Evolutionary conservation across 805 yeast species (phyloP), one percentile per base, ranked within the genome.

Genomic region (Hanseniaspora nectarophila): DNA sequence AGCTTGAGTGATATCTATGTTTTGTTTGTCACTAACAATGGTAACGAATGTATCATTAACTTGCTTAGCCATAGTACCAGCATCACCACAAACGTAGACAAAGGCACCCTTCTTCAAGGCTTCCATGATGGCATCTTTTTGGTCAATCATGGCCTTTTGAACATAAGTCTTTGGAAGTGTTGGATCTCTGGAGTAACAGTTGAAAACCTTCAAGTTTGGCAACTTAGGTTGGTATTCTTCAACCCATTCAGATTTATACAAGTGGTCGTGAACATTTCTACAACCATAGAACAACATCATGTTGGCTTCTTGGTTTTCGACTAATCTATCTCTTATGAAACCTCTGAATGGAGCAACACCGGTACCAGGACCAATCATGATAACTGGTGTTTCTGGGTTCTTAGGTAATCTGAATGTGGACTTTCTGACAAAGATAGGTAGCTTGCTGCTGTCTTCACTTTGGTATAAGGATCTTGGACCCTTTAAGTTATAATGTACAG

Each of bases 281-380:
- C 92, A 85, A 15, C 98, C 98, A 64, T 76, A 90, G 67, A 89
- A 92, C 56, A 90, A 72, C 29, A 87, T 49, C 47, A 82, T 76
- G 58, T 81, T 77, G 53, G 97, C 97, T 44, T 85, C 69, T 10
- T 72, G 76, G 51, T 66, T 66, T 21, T 53, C 55, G 9, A 57
- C 59, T n/a, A 81, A 84, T 61, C 89, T 82, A 65, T 90, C 98
- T 70, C 94, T 81, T 34, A 90, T 68, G 59, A 90, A 90, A 3
- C 95, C 98, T 71, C 98, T 81, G 73, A 92, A 86, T 56, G 98
- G 98, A 9, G 98, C 97, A 47, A 90, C 90, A 67, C 98, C 98
- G 3, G 98, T 92, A 58, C 98, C 98, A 43, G 98, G 97, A 28
- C 98, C 98, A 62, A 90, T 76, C 83, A 89, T 78, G 60, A 90